These are phyloP conservation scores for Cucumis melo DNA, from an alignment of 306 rosid genomes.

Conservation along the genomic window DNA sequence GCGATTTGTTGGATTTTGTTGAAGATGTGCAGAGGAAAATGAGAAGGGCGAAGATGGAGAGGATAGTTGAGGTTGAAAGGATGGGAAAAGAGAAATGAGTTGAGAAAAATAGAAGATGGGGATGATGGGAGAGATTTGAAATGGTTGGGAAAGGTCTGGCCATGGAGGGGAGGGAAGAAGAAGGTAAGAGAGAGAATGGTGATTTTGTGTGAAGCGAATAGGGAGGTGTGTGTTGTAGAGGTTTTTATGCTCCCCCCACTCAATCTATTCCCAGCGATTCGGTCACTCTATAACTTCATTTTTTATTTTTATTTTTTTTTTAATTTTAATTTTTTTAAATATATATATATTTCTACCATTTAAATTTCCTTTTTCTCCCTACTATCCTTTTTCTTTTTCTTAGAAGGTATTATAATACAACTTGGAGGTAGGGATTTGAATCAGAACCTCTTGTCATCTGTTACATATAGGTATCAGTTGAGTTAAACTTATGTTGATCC, in stretches of 20 bases:
- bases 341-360: not conserved
- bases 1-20: slow-evolving; percentile 16
- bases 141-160: slow-evolving; percentile 16
- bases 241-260: not conserved
- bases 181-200: not conserved
- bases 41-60: slow-evolving; percentile 16
- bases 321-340: too few species aligned
- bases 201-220: not conserved
- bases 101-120: slow-evolving; percentile 7
- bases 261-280: not conserved
- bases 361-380: not conserved
- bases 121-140: not conserved
- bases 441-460: too few species aligned
- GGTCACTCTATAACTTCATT: not conserved
- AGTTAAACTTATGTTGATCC: too few species aligned
- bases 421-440: too few species aligned
- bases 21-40: slow-evolving; percentile 27
- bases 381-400: not conserved
- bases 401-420: too few species aligned
- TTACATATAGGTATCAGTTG: too few species aligned
- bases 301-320: too few species aligned
- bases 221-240: too few species aligned
- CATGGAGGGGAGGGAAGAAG: slow-evolving; percentile 13
- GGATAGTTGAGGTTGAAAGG: not conserved
- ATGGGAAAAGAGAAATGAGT: slow-evolving; percentile 2